A percentile compares a stretch with the other conserved stretches of the same genome.
Conservation (phyloP, 345 rosid species). For the Cardamine occulta region DNA sequence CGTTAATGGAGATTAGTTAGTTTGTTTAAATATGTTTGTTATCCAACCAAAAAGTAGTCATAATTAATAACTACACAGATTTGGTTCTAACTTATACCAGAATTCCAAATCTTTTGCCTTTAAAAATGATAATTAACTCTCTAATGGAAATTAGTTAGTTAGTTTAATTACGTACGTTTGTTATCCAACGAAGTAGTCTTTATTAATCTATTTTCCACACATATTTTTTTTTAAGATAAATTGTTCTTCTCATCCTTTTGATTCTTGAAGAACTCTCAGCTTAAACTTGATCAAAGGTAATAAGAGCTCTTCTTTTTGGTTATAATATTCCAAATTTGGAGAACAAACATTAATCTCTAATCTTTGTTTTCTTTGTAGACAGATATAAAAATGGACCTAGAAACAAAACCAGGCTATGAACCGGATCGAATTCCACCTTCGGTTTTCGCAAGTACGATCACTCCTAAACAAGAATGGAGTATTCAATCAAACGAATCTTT, state of each 20-base stretch:
- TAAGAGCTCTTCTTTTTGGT: background rate
- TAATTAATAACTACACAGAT: slow-evolving; percentile 13
- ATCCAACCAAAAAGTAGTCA: background rate
- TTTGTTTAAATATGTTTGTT: background rate
- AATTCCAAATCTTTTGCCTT: background rate
- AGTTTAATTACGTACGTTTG: slow-evolving; percentile 8
- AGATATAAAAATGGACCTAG: slow-evolving; percentile 30
- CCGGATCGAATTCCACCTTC: slow-evolving; percentile 70
- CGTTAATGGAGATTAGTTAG: background rate
- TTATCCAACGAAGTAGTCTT: slow-evolving; percentile 12
- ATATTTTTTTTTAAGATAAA: background rate
- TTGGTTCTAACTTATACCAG: background rate
- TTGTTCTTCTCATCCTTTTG: background rate
- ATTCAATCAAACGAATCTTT: slow-evolving; percentile 81
- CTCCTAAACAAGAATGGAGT: slow-evolving; percentile 75
- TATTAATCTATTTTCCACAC: slow-evolving; percentile 11
- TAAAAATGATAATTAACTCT: background rate
- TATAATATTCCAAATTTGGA: background rate
- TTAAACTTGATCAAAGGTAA: slow-evolving; percentile 18
- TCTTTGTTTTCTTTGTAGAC: background rate
- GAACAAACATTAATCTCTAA: background rate
- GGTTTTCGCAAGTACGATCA: slow-evolving; percentile 54
- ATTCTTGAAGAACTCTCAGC: slow-evolving; percentile 7
- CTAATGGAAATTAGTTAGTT: slow-evolving; percentile 2
- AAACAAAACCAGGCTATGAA: slow-evolving; percentile 51